phyloP scores from a whole-genome alignment of 176 grass and related monocot genomes.

The Cenchrus americanus region DNA sequence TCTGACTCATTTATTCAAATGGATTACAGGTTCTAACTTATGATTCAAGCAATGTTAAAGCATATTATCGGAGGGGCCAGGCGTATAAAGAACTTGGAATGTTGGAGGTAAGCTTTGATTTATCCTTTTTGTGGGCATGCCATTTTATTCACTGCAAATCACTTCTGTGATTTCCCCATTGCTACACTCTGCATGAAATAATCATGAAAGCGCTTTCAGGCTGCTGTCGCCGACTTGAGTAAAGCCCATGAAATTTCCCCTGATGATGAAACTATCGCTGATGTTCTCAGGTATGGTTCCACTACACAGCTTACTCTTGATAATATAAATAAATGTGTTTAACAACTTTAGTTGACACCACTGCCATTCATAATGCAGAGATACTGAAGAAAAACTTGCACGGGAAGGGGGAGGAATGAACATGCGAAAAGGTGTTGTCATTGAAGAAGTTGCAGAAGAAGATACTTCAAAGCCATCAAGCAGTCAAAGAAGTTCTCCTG shows the following conservation, averaged over 20 bases:
- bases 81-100: conserved; percentile 87
- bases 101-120: conserved; percentile 62
- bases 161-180: neutral
- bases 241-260: conserved; percentile 79
- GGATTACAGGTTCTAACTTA: conserved; percentile 72
- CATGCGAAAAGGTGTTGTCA: conserved; percentile 61
- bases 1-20: conserved; percentile 36
- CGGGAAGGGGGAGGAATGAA: conserved; percentile 48
- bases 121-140: neutral
- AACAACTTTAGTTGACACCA: neutral
- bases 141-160: conserved; percentile 5
- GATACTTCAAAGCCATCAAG: conserved; percentile 42
- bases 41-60: conserved; percentile 89
- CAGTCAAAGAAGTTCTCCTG: conserved; percentile 51
- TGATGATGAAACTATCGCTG: conserved; percentile 98
- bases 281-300: conserved; percentile 67
- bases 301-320: neutral
- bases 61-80: conserved; percentile 94
- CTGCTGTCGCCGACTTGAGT: conserved; percentile 81
- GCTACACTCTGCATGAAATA: conserved; percentile 31
- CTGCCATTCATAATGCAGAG: conserved; percentile 52
- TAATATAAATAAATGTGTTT: neutral
- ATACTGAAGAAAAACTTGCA: conserved; percentile 55
- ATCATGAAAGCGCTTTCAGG: conserved; percentile 58
- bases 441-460: conserved; percentile 91